These are phyloP conservation scores for Acanthamoeba triangularis DNA, from an alignment of 208 protist species.

Conservation along the genomic window DNA sequence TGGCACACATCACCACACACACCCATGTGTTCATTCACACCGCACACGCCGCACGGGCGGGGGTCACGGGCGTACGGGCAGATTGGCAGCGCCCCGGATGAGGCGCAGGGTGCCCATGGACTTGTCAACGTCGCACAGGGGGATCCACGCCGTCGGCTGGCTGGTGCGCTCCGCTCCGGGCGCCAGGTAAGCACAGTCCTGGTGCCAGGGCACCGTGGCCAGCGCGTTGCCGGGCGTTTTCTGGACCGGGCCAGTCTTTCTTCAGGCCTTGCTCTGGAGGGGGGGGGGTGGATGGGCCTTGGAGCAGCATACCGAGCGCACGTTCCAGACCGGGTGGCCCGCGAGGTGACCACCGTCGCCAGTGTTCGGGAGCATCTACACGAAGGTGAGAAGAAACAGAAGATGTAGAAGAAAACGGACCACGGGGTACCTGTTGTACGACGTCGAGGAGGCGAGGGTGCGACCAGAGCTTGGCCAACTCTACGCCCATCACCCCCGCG, in stretches of 20 bases:
- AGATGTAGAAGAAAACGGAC: too few species aligned
- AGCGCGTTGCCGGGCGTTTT: slow-evolving; percentile 3
- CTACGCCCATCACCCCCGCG: neutral
- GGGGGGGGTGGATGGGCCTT: too few species aligned
- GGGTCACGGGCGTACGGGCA: neutral
- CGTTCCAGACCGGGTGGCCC: slow-evolving; percentile 15
- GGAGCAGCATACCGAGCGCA: neutral
- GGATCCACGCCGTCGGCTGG: slow-evolving; percentile 31
- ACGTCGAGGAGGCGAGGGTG: slow-evolving; percentile 11
- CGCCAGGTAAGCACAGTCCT: slow-evolving; percentile 27
- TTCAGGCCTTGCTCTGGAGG: neutral
- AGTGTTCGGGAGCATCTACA: neutral
- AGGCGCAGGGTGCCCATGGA: slow-evolving; percentile 18
- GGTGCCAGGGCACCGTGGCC: slow-evolving; percentile 44
- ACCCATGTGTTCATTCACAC: neutral
- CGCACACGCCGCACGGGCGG: too few species aligned
- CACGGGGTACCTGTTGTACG: neutral
- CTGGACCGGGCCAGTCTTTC: too few species aligned
- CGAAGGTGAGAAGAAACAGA: too few species aligned
- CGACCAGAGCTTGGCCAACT: slow-evolving; percentile 13
- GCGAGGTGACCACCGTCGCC: neutral
- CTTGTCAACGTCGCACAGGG: neutral
- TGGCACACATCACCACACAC: neutral
- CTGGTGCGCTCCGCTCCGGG: neutral
- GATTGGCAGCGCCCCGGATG: neutral